These are phyloP conservation scores for Caloboletus inedulis DNA, from an alignment of 1,284 basidiomycete species.

Conservation along the genomic window DNA sequence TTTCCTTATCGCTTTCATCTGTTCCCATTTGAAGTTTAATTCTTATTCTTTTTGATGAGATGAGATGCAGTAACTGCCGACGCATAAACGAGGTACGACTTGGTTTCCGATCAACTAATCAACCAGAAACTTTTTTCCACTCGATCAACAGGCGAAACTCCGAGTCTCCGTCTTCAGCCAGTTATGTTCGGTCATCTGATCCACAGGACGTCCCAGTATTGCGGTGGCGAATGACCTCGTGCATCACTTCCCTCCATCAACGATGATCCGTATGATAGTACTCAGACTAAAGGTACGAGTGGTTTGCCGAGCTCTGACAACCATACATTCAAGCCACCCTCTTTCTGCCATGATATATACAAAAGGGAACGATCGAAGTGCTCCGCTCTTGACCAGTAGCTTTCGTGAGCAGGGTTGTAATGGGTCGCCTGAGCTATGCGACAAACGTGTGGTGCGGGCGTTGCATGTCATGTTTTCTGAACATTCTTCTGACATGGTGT, in stretches of 20 bases:
- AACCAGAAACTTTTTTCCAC: constrained; percentile 23
- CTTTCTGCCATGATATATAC: constrained; percentile 14
- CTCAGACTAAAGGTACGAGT: constrained; percentile 17
- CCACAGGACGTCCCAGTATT: constrained; percentile 11
- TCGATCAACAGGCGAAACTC: constrained; percentile 15
- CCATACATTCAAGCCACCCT: constrained; percentile 12
- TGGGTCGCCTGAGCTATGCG: constrained; percentile 11
- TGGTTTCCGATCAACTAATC: constrained; percentile 15
- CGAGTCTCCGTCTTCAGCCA: constrained; percentile 21
- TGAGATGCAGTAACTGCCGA: constrained; percentile 15
- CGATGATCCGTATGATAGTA: constrained; percentile 18
- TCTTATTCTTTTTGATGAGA: constrained; percentile 14
- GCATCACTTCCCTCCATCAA: constrained; percentile 22
- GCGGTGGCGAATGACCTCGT: constrained; percentile 24
- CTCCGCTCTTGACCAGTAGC: background rate
- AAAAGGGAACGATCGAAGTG: constrained; percentile 15
- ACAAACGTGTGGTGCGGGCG: constrained; percentile 17
- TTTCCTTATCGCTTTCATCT: constrained; percentile 25
- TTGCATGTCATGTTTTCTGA: constrained; percentile 13
- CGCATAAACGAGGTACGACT: constrained; percentile 15
- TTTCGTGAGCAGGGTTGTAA: constrained; percentile 9
- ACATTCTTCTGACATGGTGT: constrained; percentile 12
- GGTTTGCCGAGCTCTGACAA: constrained; percentile 22
- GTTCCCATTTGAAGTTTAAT: constrained; percentile 19
- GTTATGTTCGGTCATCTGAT: constrained; percentile 16